Conservation (phyloP, 2,329 filamentous ascomycete genomes). For the Pezizomycotina sp. region DNA sequence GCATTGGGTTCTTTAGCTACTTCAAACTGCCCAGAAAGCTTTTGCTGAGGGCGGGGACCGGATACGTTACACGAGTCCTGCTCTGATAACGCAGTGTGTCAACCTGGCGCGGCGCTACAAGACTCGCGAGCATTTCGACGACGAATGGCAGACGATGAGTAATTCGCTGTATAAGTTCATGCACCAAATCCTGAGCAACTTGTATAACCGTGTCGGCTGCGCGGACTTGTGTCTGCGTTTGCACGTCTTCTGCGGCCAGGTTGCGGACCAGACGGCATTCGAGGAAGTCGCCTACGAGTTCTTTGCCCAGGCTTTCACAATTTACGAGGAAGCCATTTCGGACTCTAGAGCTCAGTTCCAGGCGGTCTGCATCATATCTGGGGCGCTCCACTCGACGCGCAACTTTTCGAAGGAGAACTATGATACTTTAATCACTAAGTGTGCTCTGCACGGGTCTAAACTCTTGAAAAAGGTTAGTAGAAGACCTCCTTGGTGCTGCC, state of each 20-base stretch:
- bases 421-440: slow-evolving; percentile 95
- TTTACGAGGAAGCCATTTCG: slow-evolving; percentile 91
- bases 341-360: slow-evolving; percentile 96
- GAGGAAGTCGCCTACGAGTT: slow-evolving; percentile 97
- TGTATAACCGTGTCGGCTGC: slow-evolving; percentile 75
- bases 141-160: slow-evolving; percentile 52
- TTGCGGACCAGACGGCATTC: slow-evolving; percentile 76
- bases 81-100: slow-evolving; percentile 74
- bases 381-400: slow-evolving; percentile 70
- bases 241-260: slow-evolving; percentile 82
- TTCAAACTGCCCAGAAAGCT: slow-evolving; percentile 73
- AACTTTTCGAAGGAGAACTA: slow-evolving; percentile 96
- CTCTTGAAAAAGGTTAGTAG: slow-evolving; percentile 87
- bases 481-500: no score
- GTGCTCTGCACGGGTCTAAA: slow-evolving; percentile 89
- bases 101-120: slow-evolving; percentile 83
- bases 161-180: slow-evolving; percentile 89
- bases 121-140: slow-evolving; percentile 65
- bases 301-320: slow-evolving; percentile 93
- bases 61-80: slow-evolving; percentile 87
- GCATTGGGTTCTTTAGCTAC: slow-evolving; percentile 42
- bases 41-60: slow-evolving; percentile 86
- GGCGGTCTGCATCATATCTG: slow-evolving; percentile 85
- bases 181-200: slow-evolving; percentile 67
- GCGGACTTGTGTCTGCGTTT: slow-evolving; percentile 78